Evolutionary conservation across 768 basidiomycete species (phyloP).

Genomic region (Pleurotus eryngii): DNA sequence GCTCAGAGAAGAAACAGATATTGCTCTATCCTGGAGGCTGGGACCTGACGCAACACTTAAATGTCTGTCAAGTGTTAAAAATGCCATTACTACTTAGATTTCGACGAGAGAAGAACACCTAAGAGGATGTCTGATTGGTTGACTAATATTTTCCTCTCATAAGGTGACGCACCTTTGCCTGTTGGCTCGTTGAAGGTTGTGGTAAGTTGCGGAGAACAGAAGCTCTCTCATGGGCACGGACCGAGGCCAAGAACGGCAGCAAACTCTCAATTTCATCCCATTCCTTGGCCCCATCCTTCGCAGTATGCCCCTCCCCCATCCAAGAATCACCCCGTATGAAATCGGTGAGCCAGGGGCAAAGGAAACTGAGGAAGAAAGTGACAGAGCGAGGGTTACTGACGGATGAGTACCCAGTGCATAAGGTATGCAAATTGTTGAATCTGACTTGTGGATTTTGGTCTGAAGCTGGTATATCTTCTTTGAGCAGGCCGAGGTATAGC

Average conservation of each 20-base stretch:
- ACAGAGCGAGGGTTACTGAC: not conserved
- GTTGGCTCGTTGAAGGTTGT: not conserved
- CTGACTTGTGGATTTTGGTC: not conserved
- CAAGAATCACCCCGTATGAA: not conserved
- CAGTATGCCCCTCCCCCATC: not conserved
- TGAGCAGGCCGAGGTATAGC: not conserved
- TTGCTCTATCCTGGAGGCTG: too few relatives aligned
- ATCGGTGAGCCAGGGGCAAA: not conserved
- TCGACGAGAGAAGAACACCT: too few relatives aligned
- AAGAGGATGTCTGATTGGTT: too few relatives aligned
- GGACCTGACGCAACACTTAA: too few relatives aligned
- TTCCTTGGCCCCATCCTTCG: not conserved
- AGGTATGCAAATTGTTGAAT: not conserved
- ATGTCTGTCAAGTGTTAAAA: too few relatives aligned
- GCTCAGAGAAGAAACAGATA: too few relatives aligned
- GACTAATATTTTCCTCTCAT: too few relatives aligned
- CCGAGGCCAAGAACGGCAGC: not conserved
- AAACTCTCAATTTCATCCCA: not conserved
- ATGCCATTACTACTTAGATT: too few relatives aligned
- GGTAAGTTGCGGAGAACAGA: not conserved
- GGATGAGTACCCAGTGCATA: not conserved
- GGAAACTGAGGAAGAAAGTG: not conserved
- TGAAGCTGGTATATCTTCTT: not conserved
- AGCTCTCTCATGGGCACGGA: not conserved
- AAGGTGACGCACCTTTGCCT: too few relatives aligned